These are phyloP conservation scores for Aspergillus sergii DNA, from an alignment of 2,329 filamentous ascomycete species.

Conservation along the genomic window DNA sequence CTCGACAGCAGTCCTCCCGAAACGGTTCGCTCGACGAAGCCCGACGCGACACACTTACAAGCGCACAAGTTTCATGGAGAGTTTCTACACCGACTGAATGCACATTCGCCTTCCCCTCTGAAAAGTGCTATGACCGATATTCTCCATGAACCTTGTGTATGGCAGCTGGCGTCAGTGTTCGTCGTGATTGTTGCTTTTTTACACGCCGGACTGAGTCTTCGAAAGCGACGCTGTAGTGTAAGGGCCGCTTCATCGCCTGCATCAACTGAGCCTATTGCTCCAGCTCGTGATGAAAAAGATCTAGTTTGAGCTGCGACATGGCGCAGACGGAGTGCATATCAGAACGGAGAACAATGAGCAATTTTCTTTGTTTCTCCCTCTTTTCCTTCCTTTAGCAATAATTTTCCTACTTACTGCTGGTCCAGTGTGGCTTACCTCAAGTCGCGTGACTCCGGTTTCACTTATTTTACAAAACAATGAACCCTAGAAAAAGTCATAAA, in stretches of 20 bases:
- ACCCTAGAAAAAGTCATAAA: too few species aligned
- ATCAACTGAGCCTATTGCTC: too few species aligned
- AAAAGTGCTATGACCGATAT: not conserved
- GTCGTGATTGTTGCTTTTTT: not conserved
- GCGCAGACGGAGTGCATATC: too few species aligned
- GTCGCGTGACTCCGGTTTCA: too few species aligned
- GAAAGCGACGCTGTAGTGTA: fast-evolving
- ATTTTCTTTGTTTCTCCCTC: too few species aligned
- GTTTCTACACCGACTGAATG: not conserved
- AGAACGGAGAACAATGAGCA: too few species aligned
- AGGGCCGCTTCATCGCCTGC: not conserved
- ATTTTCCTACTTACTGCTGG: too few species aligned
- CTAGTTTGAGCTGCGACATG: not conserved
- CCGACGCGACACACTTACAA: not conserved
- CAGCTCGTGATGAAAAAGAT: not conserved
- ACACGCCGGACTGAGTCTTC: not conserved
- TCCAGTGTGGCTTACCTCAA: too few species aligned
- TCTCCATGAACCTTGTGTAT: not conserved
- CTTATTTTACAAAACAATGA: too few species aligned
- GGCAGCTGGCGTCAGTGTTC: not conserved
- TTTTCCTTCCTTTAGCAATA: too few species aligned
- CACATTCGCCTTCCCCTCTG: not conserved
- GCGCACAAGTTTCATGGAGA: not conserved
- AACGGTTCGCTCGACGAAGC: not conserved
- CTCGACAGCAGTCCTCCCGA: not conserved